These are phyloP conservation scores for Przewalskia tangutica DNA, from an alignment of 257 asterid species.

Conservation along the genomic window DNA sequence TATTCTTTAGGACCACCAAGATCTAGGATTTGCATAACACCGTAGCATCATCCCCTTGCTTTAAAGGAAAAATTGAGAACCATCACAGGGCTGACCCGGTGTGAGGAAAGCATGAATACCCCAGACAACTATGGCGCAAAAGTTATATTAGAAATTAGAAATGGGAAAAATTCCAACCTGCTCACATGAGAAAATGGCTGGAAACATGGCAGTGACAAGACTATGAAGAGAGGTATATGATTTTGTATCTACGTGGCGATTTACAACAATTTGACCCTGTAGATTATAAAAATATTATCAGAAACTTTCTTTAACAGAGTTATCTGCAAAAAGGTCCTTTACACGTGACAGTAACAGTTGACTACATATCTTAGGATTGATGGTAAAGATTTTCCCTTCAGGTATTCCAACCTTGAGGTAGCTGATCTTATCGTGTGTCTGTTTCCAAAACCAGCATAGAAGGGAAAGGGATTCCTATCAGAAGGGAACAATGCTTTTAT, in stretches of 20 bases:
- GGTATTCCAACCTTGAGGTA: slow-evolving; percentile 80
- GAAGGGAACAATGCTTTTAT: slow-evolving; percentile 68
- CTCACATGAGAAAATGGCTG: slow-evolving; percentile 35
- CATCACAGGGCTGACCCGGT: too few species aligned
- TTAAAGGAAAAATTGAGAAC: too few species aligned
- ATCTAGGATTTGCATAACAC: too few species aligned
- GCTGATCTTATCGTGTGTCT: slow-evolving; percentile 74
- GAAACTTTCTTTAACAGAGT: slow-evolving; percentile 4
- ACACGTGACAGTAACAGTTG: neutral
- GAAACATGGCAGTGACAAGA: slow-evolving; percentile 73
- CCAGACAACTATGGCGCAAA: too few species aligned
- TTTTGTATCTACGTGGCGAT: slow-evolving; percentile 47
- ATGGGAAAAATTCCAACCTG: slow-evolving; percentile 30
- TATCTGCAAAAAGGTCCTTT: neutral
- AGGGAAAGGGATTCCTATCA: slow-evolving; percentile 67
- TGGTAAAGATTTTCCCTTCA: slow-evolving; percentile 62
- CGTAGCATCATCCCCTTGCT: too few species aligned
- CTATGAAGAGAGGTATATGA: slow-evolving; percentile 51
- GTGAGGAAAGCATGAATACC: too few species aligned
- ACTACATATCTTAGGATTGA: slow-evolving; percentile 62
- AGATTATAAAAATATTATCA: neutral
- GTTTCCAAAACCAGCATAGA: slow-evolving; percentile 83
- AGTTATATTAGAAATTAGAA: neutral
- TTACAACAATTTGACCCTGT: slow-evolving; percentile 70
- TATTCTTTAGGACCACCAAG: too few species aligned